Evolutionary conservation across 1,139 yeast genomes (phyloP).

Genomic region (Blastobotrys proliferans): DNA sequence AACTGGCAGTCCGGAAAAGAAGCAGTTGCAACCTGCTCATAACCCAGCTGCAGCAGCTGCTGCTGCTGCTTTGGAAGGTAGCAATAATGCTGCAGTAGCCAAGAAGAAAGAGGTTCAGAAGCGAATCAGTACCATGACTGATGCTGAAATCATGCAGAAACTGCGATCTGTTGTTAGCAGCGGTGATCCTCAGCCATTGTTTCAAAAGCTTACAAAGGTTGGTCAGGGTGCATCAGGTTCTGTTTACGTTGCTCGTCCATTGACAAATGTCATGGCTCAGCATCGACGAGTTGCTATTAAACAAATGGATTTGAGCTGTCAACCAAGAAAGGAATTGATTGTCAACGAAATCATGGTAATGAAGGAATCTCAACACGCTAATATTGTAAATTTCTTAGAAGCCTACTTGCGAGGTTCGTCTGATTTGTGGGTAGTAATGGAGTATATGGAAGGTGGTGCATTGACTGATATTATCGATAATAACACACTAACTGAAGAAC

Average conservation of each 20-base stretch:
- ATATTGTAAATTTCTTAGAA: slow-evolving; percentile 88
- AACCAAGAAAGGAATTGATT: slow-evolving; percentile 92
- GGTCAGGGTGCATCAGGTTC: slow-evolving; percentile 99
- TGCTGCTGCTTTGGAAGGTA: slow-evolving; percentile 28
- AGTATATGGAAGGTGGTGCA: slow-evolving; percentile 89
- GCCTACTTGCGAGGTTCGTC: slow-evolving; percentile 56
- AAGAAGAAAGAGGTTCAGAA: slow-evolving; percentile 39
- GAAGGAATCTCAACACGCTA: slow-evolving; percentile 87
- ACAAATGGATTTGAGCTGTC: slow-evolving; percentile 89
- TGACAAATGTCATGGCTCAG: slow-evolving; percentile 34
- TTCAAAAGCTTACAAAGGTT: slow-evolving; percentile 85
- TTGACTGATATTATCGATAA: slow-evolving; percentile 86
- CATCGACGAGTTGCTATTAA: slow-evolving; percentile 65
- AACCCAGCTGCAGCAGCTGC: slow-evolving; percentile 35
- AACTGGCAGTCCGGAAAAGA: no score
- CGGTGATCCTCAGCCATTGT: slow-evolving; percentile 79
- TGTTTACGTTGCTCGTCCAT: slow-evolving; percentile 80
- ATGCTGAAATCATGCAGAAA: slow-evolving; percentile 80
- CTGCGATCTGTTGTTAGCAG: slow-evolving; percentile 78
- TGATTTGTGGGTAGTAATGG: slow-evolving; percentile 92
- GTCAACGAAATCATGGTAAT: slow-evolving; percentile 90
- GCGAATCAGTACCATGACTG: slow-evolving; percentile 70
- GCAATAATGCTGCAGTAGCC: slow-evolving; percentile 12
- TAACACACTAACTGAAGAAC: slow-evolving; percentile 69
- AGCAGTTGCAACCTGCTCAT: slow-evolving; percentile 24